A percentile compares a stretch with the other conserved stretches of the same genome.
Evolutionary conservation across 768 basidiomycete genomes (phyloP).

Genomic region (Tulasnella sp.): DNA sequence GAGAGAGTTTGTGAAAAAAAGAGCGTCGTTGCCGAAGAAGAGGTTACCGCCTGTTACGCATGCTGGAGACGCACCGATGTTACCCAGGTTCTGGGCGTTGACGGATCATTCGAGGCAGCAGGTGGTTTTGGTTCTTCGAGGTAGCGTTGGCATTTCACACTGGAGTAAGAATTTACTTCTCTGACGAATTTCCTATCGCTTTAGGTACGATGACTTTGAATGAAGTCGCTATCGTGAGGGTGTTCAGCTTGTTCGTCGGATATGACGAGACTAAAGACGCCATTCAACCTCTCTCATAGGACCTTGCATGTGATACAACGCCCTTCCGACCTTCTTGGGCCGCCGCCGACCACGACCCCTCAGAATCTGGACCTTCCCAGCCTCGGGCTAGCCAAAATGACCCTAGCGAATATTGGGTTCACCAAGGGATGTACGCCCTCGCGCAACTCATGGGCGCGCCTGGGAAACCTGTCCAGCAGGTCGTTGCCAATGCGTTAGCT

Average conservation of each 20-base stretch:
- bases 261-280: neutral
- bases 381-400: constrained; percentile 38
- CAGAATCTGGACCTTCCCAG: neutral
- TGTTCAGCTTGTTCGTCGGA: neutral
- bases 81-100: constrained; percentile 83
- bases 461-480: constrained; percentile 72
- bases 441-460: constrained; percentile 72
- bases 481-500: constrained; percentile 64
- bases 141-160: constrained; percentile 37
- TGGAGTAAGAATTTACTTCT: constrained; percentile 33
- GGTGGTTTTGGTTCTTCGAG: constrained; percentile 71
- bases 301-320: constrained; percentile 75
- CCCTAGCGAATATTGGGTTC: constrained; percentile 54
- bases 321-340: constrained; percentile 32
- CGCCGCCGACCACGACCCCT: neutral
- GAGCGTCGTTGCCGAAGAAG: constrained; percentile 8
- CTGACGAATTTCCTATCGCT: constrained; percentile 13
- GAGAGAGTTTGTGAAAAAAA: constrained; percentile 1
- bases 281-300: constrained; percentile 35
- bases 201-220: constrained; percentile 84
- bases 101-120: constrained; percentile 73
- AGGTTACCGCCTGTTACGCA: neutral
- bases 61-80: constrained; percentile 37
- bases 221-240: constrained; percentile 62
- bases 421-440: constrained; percentile 77